phyloP scores from a whole-genome alignment of 75 land plant species.

The Larix kaempferi region DNA sequence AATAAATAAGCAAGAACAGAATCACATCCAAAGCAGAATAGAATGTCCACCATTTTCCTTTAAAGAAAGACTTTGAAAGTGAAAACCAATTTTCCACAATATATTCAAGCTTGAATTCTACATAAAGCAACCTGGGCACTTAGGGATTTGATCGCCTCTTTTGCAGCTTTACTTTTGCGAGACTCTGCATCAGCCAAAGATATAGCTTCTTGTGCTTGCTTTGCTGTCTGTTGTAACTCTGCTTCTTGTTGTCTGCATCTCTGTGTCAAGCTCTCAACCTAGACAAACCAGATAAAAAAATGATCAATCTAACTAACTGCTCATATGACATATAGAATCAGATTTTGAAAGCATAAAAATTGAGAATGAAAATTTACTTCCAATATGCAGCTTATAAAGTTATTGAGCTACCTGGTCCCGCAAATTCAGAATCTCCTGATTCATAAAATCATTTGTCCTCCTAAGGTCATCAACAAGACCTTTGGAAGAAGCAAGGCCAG shows the following conservation, averaged over 20 bases:
- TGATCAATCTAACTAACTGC: background rate
- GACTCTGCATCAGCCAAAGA: slow-evolving; percentile 67
- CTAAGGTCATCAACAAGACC: slow-evolving; percentile 69
- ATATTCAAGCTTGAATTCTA: no score
- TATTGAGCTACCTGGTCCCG: slow-evolving; percentile 44
- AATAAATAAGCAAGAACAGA: no score
- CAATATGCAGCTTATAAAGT: background rate
- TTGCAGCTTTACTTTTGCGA: slow-evolving; percentile 70
- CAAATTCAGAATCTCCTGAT: slow-evolving; percentile 51
- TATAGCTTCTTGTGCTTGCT: slow-evolving; percentile 59
- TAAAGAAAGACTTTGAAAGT: no score
- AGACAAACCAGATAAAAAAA: slow-evolving; percentile 3
- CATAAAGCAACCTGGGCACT: slow-evolving; percentile 56
- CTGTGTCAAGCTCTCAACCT: slow-evolving; percentile 63
- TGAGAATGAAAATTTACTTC: background rate
- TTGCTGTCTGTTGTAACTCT: slow-evolving; percentile 50
- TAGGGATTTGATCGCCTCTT: slow-evolving; percentile 82
- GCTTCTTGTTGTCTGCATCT: slow-evolving; percentile 59
- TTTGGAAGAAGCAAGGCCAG: slow-evolving; percentile 48
- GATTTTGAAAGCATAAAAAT: background rate
- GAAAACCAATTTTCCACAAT: no score
- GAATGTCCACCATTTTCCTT: no score
- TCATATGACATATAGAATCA: background rate
- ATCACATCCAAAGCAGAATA: no score
- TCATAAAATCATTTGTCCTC: slow-evolving; percentile 66